Evolutionary conservation across 2,329 filamentous ascomycete genomes (phyloP).

Genomic region (Fusarium ambrosium): DNA sequence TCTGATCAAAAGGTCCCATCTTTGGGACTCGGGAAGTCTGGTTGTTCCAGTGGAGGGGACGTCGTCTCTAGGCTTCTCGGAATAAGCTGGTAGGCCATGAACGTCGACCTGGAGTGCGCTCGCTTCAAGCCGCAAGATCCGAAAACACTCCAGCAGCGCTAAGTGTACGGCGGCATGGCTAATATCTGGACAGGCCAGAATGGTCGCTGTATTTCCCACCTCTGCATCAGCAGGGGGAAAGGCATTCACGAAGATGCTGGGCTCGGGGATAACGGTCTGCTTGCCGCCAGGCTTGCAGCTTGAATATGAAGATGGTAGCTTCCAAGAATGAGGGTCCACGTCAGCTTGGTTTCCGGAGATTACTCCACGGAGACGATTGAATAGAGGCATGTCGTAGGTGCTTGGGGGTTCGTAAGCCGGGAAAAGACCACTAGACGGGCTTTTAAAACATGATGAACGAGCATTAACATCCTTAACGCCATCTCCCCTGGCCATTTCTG

Average conservation of each 20-base stretch:
- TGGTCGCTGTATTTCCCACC: background rate
- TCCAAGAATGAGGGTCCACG: conserved; percentile 28
- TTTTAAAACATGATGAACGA: background rate
- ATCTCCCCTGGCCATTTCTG: background rate
- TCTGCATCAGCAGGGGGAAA: conserved; percentile 11
- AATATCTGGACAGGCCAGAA: conserved; percentile 13
- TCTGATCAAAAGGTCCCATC: conserved; percentile 31
- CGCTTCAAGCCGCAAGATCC: conserved; percentile 15
- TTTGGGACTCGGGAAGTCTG: conserved; percentile 14
- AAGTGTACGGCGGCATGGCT: conserved; percentile 33
- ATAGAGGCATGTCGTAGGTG: conserved; percentile 17
- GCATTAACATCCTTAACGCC: background rate
- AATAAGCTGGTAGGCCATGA: conserved; percentile 15
- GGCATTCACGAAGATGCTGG: conserved; percentile 19
- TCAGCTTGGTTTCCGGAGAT: conserved; percentile 9
- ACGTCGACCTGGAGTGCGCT: conserved; percentile 16
- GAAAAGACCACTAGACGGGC: background rate
- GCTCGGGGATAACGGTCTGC: conserved; percentile 19
- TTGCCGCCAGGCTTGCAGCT: conserved; percentile 10
- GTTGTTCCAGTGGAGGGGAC: background rate
- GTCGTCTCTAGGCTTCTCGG: background rate
- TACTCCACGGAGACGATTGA: conserved; percentile 17
- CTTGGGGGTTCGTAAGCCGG: background rate
- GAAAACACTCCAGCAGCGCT: conserved; percentile 31
- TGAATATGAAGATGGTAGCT: conserved; percentile 23